These are phyloP conservation scores for Mucor ambiguus DNA, from an alignment of 371 early-diverging fungal genomes.

Conservation along the genomic window DNA sequence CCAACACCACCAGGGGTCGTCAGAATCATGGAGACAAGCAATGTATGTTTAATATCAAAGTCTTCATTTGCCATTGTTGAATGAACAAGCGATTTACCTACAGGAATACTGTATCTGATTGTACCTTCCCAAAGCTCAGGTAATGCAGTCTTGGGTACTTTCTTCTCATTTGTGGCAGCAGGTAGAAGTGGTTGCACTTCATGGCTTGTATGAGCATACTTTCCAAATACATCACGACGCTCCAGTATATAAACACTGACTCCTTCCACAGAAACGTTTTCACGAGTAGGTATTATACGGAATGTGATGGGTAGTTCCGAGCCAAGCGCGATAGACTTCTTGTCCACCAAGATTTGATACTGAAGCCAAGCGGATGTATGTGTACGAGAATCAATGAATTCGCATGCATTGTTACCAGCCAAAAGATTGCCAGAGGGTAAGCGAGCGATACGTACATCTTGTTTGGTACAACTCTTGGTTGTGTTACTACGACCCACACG, in stretches of 20 bases:
- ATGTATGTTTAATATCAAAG: constrained; percentile 13
- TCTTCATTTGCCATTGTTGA: constrained; percentile 19
- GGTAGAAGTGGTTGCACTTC: constrained; percentile 6
- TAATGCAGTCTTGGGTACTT: background rate
- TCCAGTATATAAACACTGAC: constrained; percentile 15
- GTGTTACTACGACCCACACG: background rate
- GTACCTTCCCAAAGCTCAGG: constrained; percentile 15
- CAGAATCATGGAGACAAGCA: constrained; percentile 15
- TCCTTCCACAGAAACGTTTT: constrained; percentile 5
- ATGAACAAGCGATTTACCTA: constrained; percentile 7
- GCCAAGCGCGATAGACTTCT: constrained; percentile 19
- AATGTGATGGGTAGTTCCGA: constrained; percentile 19
- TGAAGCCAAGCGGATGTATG: constrained; percentile 15
- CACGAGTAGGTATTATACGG: constrained; percentile 4
- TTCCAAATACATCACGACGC: constrained; percentile 7
- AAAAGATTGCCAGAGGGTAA: constrained; percentile 9
- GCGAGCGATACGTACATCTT: constrained; percentile 12
- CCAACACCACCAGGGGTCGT: constrained; percentile 1
- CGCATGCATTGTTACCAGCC: background rate
- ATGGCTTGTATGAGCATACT: constrained; percentile 8
- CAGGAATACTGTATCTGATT: constrained; percentile 11
- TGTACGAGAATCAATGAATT: constrained; percentile 14
- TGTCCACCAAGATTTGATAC: constrained; percentile 16
- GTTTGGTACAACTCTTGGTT: background rate
- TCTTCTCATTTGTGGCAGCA: background rate